phyloP scores from a whole-genome alignment of 148 eudicot species.

The Selenicereus undatus region DNA sequence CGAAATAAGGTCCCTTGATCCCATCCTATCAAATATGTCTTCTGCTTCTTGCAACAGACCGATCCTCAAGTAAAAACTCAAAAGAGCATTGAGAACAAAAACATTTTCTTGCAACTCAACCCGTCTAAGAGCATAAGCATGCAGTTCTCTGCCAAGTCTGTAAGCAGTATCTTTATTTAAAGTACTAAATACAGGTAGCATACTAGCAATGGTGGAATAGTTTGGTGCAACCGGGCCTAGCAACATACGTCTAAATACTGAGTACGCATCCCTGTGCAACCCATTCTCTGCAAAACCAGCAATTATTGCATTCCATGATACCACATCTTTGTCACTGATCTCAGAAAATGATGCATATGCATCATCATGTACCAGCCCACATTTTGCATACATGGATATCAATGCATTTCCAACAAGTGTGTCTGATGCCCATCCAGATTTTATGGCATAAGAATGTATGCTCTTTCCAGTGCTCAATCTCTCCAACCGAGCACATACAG shows the following conservation, averaged over 20 bases:
- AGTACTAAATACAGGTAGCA: slow-evolving; percentile 51
- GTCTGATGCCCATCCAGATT: slow-evolving; percentile 46
- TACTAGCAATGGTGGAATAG: slow-evolving; percentile 57
- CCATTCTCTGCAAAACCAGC: slow-evolving; percentile 59
- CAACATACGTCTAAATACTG: slow-evolving; percentile 48
- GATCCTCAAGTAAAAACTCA: slow-evolving; percentile 56
- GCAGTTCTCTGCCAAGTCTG: slow-evolving; percentile 23
- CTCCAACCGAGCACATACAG: slow-evolving; percentile 49
- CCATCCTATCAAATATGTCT: slow-evolving; percentile 46
- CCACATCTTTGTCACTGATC: slow-evolving; percentile 54
- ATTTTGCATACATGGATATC: slow-evolving; percentile 73
- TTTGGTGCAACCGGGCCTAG: slow-evolving; percentile 42
- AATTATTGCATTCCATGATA: slow-evolving; percentile 73
- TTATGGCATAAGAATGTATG: slow-evolving; percentile 51
- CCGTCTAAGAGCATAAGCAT: slow-evolving; percentile 36
- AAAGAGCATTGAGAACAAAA: slow-evolving; percentile 51
- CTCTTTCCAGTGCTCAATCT: slow-evolving; percentile 38
- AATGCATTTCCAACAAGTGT: slow-evolving; percentile 73
- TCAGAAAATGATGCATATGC: slow-evolving; percentile 45
- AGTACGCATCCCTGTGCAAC: slow-evolving; percentile 41
- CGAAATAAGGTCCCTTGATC: slow-evolving; percentile 49
- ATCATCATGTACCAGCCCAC: slow-evolving; percentile 37
- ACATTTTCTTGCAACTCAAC: slow-evolving; percentile 36
- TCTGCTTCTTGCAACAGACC: slow-evolving; percentile 40
- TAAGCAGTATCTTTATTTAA: slow-evolving; percentile 33